Percentiles rank a stretch among this genome's conserved stretches.
phyloP scores from a whole-genome alignment of 1,284 basidiomycete species.

The Trichosporon ovoides region DNA sequence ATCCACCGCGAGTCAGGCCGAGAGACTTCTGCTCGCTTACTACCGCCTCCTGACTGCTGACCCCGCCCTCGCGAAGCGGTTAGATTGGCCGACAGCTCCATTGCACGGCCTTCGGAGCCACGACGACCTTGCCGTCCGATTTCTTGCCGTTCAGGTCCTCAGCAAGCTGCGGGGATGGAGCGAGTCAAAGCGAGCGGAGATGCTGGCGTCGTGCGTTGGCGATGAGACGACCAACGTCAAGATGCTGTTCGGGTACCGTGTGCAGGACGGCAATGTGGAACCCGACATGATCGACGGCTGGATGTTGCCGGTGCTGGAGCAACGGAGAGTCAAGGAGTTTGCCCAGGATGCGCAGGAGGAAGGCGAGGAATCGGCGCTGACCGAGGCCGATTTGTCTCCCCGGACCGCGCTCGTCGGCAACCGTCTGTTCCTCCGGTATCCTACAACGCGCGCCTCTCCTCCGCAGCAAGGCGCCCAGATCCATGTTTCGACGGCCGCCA shows the following conservation, averaged over 20 bases:
- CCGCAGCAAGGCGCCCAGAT: slow-evolving; percentile 35
- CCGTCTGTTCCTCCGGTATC: slow-evolving; percentile 24
- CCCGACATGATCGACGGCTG: slow-evolving; percentile 61
- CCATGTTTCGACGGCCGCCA: slow-evolving; percentile 65
- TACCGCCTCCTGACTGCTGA: slow-evolving; percentile 72
- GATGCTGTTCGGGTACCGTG: neutral
- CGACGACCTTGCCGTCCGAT: slow-evolving; percentile 60
- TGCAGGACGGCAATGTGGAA: slow-evolving; percentile 15
- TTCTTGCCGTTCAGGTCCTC: slow-evolving; percentile 71
- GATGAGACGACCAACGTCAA: slow-evolving; percentile 53
- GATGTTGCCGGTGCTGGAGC: slow-evolving; percentile 67
- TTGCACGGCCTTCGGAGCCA: slow-evolving; percentile 49
- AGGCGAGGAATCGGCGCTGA: slow-evolving; percentile 6
- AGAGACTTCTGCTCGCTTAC: slow-evolving; percentile 67
- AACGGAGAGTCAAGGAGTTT: slow-evolving; percentile 53
- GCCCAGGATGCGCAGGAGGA: neutral
- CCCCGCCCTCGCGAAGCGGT: slow-evolving; percentile 58
- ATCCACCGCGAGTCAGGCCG: slow-evolving; percentile 42
- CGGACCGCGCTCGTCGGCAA: slow-evolving; percentile 23
- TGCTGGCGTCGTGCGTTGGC: slow-evolving; percentile 59
- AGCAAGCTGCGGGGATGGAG: slow-evolving; percentile 68
- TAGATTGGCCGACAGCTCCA: slow-evolving; percentile 63
- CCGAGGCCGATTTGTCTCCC: slow-evolving; percentile 56
- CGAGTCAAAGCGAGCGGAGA: slow-evolving; percentile 62
- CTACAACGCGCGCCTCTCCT: slow-evolving; percentile 52